Percentiles rank a stretch among this genome's conserved stretches.
Evolutionary conservation across 2,329 filamentous ascomycete genomes (phyloP).

Genomic region (Trichoderma endophyticum): DNA sequence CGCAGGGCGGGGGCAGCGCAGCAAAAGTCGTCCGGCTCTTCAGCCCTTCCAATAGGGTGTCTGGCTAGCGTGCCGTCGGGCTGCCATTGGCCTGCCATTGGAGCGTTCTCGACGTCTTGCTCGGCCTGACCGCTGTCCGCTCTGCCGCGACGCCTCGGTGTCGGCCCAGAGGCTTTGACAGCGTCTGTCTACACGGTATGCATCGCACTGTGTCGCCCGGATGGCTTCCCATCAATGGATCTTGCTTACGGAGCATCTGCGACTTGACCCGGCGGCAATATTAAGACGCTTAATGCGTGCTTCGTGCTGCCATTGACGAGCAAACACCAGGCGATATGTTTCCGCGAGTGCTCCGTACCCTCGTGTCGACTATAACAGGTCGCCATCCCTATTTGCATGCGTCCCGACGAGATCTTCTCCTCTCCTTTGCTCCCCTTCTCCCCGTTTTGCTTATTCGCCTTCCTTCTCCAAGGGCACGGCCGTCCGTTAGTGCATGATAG

Average conservation of each 20-base stretch:
- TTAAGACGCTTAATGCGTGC: background rate
- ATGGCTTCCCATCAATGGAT: background rate
- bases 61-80: background rate
- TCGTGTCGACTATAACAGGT: background rate
- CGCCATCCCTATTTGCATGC: background rate
- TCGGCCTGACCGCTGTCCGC: conserved; percentile 15
- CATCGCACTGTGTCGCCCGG: background rate
- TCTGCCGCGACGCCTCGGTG: conserved; percentile 9
- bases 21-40: conserved; percentile 9
- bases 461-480: background rate
- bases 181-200: background rate
- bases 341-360: background rate
- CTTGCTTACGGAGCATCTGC: background rate
- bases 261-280: background rate
- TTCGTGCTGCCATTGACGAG: background rate
- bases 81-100: background rate
- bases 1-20: conserved; percentile 4
- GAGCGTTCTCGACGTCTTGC: background rate
- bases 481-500: background rate
- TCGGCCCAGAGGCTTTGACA: background rate
- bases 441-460: background rate
- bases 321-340: background rate
- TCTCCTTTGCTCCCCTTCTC: background rate
- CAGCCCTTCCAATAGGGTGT: conserved; percentile 13
- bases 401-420: too few relatives aligned